Percentiles rank a stretch among this genome's conserved stretches.
Evolutionary conservation across 1,139 yeast genomes (phyloP).

Genomic region (Kurtzmaniella quercitrusa): DNA sequence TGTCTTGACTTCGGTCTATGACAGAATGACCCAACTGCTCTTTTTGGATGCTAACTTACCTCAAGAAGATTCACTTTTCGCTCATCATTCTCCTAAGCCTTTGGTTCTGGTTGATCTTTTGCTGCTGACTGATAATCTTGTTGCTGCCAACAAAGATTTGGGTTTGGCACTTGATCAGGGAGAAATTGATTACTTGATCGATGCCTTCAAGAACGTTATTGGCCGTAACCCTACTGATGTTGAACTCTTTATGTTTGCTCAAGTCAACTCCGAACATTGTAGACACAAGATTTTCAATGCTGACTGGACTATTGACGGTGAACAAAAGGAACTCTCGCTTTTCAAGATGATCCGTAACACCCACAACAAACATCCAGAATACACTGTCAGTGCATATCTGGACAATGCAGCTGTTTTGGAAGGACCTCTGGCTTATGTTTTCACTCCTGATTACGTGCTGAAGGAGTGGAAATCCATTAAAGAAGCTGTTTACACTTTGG

Average conservation of each 20-base stretch:
- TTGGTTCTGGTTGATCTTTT: slow-evolving; percentile 68
- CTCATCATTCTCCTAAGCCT: slow-evolving; percentile 81
- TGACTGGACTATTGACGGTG: slow-evolving; percentile 94
- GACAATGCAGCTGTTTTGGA: slow-evolving; percentile 98
- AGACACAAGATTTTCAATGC: slow-evolving; percentile 99
- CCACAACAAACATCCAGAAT: slow-evolving; percentile 73
- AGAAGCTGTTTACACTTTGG: slow-evolving; percentile 83
- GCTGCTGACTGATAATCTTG: slow-evolving; percentile 57
- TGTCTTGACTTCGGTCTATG: slow-evolving; percentile 71
- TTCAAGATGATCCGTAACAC: slow-evolving; percentile 97
- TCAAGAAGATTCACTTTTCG: slow-evolving; percentile 64
- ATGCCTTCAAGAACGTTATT: slow-evolving; percentile 69
- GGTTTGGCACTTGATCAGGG: slow-evolving; percentile 93
- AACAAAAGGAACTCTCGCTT: slow-evolving; percentile 65
- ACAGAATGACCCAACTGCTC: slow-evolving; percentile 89
- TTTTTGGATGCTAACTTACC: slow-evolving; percentile 54
- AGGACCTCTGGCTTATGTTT: slow-evolving; percentile 72
- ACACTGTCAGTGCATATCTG: slow-evolving; percentile 89
- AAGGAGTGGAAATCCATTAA: slow-evolving; percentile 70
- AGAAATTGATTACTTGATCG: slow-evolving; percentile 82
- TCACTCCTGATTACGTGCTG: slow-evolving; percentile 70
- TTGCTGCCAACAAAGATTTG: slow-evolving; percentile 72
- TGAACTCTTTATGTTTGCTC: slow-evolving; percentile 98
- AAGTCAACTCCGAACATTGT: slow-evolving; percentile 98
- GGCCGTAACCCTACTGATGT: slow-evolving; percentile 97